These are phyloP conservation scores for Brasenia schreberi DNA, from an alignment of 164 flowering plant species.

Conservation along the genomic window DNA sequence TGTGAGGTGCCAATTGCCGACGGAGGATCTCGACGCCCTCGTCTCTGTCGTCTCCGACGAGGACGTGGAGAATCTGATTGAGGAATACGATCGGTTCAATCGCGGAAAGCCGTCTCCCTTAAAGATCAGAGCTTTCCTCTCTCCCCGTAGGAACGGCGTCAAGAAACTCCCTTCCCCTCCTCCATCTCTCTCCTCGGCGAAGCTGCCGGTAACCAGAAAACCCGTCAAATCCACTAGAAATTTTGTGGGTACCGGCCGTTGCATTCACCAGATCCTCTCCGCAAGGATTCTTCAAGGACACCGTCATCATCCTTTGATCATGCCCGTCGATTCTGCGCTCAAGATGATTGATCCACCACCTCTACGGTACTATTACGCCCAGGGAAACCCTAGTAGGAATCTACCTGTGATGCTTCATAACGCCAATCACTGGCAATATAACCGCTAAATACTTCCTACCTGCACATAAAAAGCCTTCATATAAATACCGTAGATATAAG, in stretches of 20 bases:
- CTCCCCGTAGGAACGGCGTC: not conserved
- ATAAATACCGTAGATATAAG: not conserved
- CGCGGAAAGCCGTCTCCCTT: constrained; percentile 19
- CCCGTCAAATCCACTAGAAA: not conserved
- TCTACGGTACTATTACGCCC: not conserved
- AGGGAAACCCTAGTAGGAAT: not conserved
- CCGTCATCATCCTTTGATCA: not conserved
- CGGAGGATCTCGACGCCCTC: constrained; percentile 81
- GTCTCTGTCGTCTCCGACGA: constrained; percentile 79
- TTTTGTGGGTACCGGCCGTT: not conserved
- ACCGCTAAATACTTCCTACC: not conserved
- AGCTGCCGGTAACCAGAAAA: not conserved
- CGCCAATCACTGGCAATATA: not conserved
- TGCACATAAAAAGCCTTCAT: not conserved
- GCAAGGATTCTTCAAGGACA: not conserved
- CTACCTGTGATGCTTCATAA: not conserved
- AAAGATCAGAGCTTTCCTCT: constrained; percentile 80
- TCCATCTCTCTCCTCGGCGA: not conserved
- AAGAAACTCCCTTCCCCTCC: not conserved
- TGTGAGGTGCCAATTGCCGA: constrained; percentile 75
- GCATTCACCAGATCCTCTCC: not conserved
- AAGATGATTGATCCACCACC: not conserved
- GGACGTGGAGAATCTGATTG: constrained; percentile 71
- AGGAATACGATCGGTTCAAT: constrained; percentile 58
- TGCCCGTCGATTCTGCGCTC: not conserved